Conservation (phyloP, 2,329 filamentous ascomycete species). For the Elsinoe fawcettii region DNA sequence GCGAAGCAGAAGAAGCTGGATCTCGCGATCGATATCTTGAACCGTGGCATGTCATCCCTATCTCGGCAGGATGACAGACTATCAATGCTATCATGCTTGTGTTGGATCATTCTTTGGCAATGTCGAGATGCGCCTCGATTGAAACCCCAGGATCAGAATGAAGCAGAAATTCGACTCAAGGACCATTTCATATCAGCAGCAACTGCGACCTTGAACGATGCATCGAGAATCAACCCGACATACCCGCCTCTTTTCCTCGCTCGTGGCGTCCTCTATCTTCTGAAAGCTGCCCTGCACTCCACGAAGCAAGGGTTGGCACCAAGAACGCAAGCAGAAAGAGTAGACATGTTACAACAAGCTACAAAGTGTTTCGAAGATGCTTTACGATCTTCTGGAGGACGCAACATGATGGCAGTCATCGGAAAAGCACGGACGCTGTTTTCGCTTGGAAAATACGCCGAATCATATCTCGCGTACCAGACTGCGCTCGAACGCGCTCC, state of each 20-base stretch:
- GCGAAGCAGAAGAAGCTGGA: constrained; percentile 93
- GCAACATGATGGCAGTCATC: constrained; percentile 86
- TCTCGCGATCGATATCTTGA: constrained; percentile 63
- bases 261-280: constrained; percentile 77
- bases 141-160: constrained; percentile 47
- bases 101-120: constrained; percentile 88
- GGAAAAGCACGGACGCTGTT: constrained; percentile 83
- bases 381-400: constrained; percentile 70
- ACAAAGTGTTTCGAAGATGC: constrained; percentile 94
- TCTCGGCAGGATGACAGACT: constrained; percentile 69
- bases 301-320: constrained; percentile 58
- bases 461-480: constrained; percentile 79
- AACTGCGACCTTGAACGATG: constrained; percentile 89
- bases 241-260: constrained; percentile 88
- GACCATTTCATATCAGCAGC: constrained; percentile 85
- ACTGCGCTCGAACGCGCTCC: constrained; percentile 80
- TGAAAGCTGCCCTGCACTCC: constrained; percentile 79
- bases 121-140: constrained; percentile 70
- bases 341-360: constrained; percentile 74
- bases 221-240: constrained; percentile 84
- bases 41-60: constrained; percentile 66
- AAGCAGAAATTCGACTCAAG: constrained; percentile 76
- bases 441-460: constrained; percentile 75
- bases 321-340: constrained; percentile 60
- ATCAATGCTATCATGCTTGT: constrained; percentile 73